Evolutionary conservation across 73 alveolate species (phyloP).

Genomic region (Paramecium biaurelia): DNA sequence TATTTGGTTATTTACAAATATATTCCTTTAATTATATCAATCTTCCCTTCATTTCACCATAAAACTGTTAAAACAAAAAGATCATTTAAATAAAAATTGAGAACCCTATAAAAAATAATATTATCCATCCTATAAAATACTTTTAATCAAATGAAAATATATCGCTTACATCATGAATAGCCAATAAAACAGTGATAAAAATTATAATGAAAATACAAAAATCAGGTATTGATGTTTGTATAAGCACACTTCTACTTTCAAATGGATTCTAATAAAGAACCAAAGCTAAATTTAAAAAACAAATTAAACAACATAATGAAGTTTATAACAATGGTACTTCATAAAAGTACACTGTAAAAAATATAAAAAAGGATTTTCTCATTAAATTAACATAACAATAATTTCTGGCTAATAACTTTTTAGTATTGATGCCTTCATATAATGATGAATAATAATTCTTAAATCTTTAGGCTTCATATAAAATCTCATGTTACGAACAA

Average conservation of each 20-base stretch:
- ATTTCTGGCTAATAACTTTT: neutral
- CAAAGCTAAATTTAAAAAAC: neutral
- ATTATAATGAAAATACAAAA: neutral
- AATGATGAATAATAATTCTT: neutral
- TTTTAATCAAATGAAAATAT: neutral
- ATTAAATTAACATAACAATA: neutral
- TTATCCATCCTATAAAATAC: neutral
- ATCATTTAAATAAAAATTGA: neutral
- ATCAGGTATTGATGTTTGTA: neutral
- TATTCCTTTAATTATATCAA: neutral
- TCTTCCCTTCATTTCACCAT: neutral
- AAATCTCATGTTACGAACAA: neutral
- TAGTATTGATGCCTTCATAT: conserved; percentile 5
- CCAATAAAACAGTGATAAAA: neutral
- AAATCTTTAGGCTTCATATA: neutral
- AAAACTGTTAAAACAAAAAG: neutral
- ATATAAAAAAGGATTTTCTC: neutral
- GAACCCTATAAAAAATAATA: neutral
- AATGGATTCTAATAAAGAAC: conserved; percentile 10
- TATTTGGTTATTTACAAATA: neutral
- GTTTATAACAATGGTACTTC: neutral
- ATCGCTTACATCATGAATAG: neutral
- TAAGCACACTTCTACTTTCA: neutral
- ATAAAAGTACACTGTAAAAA: neutral
- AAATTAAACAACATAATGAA: neutral